A percentile compares a stretch with the other conserved stretches of the same genome.
These are phyloP conservation scores for Cryomyces antarcticus DNA, from an alignment of 495 filamentous ascomycete genomes.

Conservation along the genomic window DNA sequence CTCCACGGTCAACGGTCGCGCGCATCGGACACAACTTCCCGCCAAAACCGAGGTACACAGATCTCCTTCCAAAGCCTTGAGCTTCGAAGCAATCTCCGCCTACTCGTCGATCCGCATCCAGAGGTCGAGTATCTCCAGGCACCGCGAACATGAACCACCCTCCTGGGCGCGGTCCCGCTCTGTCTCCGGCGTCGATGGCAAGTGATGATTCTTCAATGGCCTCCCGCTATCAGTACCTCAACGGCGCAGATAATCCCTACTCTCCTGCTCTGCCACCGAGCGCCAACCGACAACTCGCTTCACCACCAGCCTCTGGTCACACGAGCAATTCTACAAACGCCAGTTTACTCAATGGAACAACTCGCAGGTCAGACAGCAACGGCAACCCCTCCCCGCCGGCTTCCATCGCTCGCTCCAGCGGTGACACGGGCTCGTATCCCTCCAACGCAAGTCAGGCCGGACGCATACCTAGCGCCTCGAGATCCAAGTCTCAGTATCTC, in stretches of 20 bases:
- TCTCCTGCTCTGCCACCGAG: conserved; percentile 25
- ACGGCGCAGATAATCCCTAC: conserved; percentile 32
- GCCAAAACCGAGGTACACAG: no score
- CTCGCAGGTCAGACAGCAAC: conserved; percentile 9
- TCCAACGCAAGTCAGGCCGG: conserved; percentile 39
- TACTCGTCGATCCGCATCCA: no score
- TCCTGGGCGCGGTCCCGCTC: neutral
- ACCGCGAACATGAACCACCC: neutral
- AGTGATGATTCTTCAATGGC: conserved; percentile 10
- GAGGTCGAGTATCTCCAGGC: no score
- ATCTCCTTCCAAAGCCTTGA: no score
- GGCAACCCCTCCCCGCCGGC: conserved; percentile 67
- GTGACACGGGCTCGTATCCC: conserved; percentile 43
- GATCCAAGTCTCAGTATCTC: conserved; percentile 28
- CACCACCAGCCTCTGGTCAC: conserved; percentile 27
- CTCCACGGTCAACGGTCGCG: neutral
- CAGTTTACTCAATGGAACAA: conserved; percentile 25
- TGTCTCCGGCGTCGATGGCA: neutral
- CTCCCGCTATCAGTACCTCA: conserved; percentile 40
- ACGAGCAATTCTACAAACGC: conserved; percentile 20
- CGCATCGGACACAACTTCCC: no score
- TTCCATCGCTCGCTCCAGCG: conserved; percentile 64
- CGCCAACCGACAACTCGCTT: conserved; percentile 31
- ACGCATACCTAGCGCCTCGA: conserved; percentile 2
- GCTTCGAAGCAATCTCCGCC: no score